phyloP scores from a whole-genome alignment of 768 basidiomycete genomes.

The Mycena rebaudengoi region DNA sequence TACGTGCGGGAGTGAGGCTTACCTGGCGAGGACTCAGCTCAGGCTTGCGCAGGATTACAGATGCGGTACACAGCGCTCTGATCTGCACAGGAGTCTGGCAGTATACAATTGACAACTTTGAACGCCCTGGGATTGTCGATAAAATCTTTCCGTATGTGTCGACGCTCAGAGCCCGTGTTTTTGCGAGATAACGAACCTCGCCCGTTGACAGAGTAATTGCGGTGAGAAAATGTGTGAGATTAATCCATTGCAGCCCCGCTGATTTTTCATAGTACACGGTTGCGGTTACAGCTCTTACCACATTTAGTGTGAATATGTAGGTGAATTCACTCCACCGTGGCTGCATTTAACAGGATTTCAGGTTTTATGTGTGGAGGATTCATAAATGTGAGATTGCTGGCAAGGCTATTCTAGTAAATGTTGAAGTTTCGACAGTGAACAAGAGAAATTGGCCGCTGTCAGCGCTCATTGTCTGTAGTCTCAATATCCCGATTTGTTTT shows the following conservation, averaged over 20 bases:
- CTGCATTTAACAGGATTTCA: background rate
- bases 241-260: no score
- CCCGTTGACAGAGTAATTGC: no score
- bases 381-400: background rate
- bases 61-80: constrained; percentile 16
- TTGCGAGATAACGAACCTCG: no score
- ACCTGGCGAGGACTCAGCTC: background rate
- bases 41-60: constrained; percentile 3
- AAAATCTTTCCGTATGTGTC: constrained; percentile 12
- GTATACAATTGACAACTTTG: constrained; percentile 9
- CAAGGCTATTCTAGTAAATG: background rate
- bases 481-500: background rate
- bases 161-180: no score
- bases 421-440: constrained; percentile 5
- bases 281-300: constrained; percentile 16
- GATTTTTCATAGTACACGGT: background rate
- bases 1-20: background rate
- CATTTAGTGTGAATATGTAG: constrained; percentile 20
- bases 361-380: constrained; percentile 16
- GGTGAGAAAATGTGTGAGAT: no score
- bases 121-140: background rate
- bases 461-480: constrained; percentile 11
- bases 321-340: background rate
- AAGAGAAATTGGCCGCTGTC: constrained; percentile 23
- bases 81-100: constrained; percentile 19